Percentiles rank a stretch among this genome's conserved stretches.
These are phyloP conservation scores for Populus alba DNA, from an alignment of 345 rosid genomes.

Conservation along the genomic window DNA sequence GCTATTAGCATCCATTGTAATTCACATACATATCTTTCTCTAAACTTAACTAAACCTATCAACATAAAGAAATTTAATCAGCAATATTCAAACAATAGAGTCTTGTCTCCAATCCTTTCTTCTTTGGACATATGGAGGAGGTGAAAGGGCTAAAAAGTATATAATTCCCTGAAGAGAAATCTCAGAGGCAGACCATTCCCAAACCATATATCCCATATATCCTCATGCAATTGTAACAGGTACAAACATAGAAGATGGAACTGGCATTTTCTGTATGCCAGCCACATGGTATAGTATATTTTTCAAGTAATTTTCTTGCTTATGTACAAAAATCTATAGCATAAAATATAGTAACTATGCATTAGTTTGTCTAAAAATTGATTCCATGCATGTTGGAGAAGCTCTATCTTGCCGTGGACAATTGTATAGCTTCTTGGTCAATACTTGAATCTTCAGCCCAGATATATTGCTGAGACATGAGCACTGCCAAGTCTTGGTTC, in stretches of 20 bases:
- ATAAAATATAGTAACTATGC: not conserved
- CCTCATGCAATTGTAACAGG: not conserved
- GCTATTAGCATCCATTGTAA: too few relatives aligned
- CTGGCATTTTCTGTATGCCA: not conserved
- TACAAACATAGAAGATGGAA: not conserved
- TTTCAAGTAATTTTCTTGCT: not conserved
- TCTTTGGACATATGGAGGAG: not conserved
- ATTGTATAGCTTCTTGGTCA: conserved; percentile 75
- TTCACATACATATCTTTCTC: too few relatives aligned
- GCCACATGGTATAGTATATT: not conserved
- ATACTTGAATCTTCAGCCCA: conserved; percentile 70
- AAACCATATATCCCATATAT: not conserved
- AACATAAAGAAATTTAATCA: too few relatives aligned
- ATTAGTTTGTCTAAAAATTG: conserved; percentile 2
- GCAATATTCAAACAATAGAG: not conserved
- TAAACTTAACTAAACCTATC: too few relatives aligned
- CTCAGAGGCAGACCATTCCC: not conserved
- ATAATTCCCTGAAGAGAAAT: not conserved
- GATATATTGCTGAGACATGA: conserved; percentile 43
- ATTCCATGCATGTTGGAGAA: not conserved
- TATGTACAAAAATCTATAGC: not conserved
- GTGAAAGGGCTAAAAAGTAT: not conserved
- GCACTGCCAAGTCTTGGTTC: conserved; percentile 45
- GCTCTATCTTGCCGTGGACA: conserved; percentile 65
- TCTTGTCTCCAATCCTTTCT: not conserved